Conservation (phyloP, 1,284 basidiomycete genomes). For the Marasmius sp. region DNA sequence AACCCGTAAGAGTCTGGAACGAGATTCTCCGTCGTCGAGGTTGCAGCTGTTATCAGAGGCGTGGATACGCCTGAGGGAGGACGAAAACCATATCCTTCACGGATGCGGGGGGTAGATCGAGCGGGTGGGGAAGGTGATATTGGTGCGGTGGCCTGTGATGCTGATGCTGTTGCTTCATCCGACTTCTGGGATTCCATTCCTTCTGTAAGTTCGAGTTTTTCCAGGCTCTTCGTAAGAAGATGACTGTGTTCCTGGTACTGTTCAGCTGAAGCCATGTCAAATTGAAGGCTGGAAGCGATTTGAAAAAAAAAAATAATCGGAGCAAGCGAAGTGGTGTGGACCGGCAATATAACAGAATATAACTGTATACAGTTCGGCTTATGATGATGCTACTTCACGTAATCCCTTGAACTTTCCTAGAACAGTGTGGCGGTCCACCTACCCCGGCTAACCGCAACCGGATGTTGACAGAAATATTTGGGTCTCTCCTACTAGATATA, state of each 20-base stretch:
- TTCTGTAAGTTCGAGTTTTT: conserved; percentile 8
- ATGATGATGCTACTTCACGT: neutral
- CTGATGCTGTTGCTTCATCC: neutral
- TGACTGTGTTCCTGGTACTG: conserved; percentile 9
- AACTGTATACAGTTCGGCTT: neutral
- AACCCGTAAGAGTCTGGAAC: conserved; percentile 77
- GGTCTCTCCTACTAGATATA: neutral
- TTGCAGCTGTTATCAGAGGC: conserved; percentile 38
- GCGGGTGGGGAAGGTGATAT: conserved; percentile 12
- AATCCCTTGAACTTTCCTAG: neutral
- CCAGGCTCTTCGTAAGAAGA: conserved; percentile 9
- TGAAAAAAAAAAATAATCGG: conserved; percentile 2
- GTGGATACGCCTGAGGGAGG: conserved; percentile 67
- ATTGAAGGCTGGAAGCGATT: neutral
- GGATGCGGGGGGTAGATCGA: conserved; percentile 39
- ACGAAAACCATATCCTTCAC: conserved; percentile 83
- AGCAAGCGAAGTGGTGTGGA: neutral
- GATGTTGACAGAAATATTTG: neutral
- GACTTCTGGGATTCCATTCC: neutral
- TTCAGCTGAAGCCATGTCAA: neutral
- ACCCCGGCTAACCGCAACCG: neutral
- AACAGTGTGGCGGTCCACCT: neutral
- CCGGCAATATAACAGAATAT: neutral
- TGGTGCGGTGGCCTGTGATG: neutral
- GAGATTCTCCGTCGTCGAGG: conserved; percentile 16